Conservation (phyloP, 768 basidiomycete genomes). For the Leccinum boreale region DNA sequence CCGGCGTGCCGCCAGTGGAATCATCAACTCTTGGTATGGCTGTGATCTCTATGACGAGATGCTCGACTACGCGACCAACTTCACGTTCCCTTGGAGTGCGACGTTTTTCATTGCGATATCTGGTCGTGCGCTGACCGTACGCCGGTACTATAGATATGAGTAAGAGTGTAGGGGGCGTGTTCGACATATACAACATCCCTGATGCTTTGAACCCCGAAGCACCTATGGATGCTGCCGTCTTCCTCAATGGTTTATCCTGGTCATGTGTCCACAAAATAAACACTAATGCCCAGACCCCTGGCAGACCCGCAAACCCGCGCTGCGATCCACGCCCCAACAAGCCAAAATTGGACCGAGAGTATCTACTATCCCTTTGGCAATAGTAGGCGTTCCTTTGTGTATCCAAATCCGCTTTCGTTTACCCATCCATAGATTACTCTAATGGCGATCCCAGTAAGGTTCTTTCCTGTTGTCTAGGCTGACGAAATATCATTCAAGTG, state of each 20-base stretch:
- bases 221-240: slow-evolving; percentile 48
- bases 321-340: slow-evolving; percentile 69
- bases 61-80: slow-evolving; percentile 71
- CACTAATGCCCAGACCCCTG: background rate
- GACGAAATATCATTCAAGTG: background rate
- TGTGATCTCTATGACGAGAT: slow-evolving; percentile 64
- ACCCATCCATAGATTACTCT: slow-evolving; percentile 15
- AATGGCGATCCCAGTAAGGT: slow-evolving; percentile 33
- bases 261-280: background rate
- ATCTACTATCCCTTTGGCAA: slow-evolving; percentile 37
- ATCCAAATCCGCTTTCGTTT: background rate
- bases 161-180: slow-evolving; percentile 29
- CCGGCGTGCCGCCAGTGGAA: slow-evolving; percentile 47
- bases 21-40: slow-evolving; percentile 61
- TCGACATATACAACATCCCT: slow-evolving; percentile 51
- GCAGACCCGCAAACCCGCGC: slow-evolving; percentile 52
- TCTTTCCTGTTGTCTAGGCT: background rate
- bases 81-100: slow-evolving; percentile 60
- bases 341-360: slow-evolving; percentile 40
- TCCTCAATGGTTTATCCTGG: slow-evolving; percentile 55
- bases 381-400: slow-evolving; percentile 15
- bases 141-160: slow-evolving; percentile 16
- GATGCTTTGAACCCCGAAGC: slow-evolving; percentile 54
- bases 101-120: background rate
- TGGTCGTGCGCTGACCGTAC: slow-evolving; percentile 3